Percentiles rank a stretch among this genome's conserved stretches.
phyloP scores from a whole-genome alignment of 2,329 filamentous ascomycete species.

The Talaromyces sp. region DNA sequence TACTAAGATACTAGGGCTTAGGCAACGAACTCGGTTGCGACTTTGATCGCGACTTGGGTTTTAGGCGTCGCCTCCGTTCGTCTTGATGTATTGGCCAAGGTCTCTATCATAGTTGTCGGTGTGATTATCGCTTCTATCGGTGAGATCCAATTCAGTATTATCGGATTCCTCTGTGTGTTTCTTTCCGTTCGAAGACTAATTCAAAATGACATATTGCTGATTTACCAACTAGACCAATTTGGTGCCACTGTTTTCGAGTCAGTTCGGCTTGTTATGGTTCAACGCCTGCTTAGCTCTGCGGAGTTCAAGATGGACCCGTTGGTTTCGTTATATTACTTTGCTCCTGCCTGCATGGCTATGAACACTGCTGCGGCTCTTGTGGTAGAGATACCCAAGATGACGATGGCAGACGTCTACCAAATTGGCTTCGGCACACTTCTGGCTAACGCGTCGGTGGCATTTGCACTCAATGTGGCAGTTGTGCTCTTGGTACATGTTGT shows the following conservation, averaged over 20 bases:
- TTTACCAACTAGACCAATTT: conserved; percentile 49
- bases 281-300: conserved; percentile 70
- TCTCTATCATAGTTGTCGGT: conserved; percentile 89
- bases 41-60: conserved; percentile 82
- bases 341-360: conserved; percentile 76
- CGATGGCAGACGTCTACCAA: conserved; percentile 60
- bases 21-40: conserved; percentile 92
- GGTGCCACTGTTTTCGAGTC: conserved; percentile 77
- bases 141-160: conserved; percentile 78
- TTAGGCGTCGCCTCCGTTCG: conserved; percentile 81
- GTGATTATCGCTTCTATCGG: conserved; percentile 91
- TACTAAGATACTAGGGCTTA: conserved; percentile 30
- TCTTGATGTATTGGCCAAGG: conserved; percentile 82
- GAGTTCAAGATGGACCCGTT: conserved; percentile 86
- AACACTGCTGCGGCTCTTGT: conserved; percentile 67
- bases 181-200: too few species aligned
- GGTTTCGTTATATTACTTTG: conserved; percentile 85
- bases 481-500: conserved; percentile 69
- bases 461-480: conserved; percentile 75
- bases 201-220: not conserved
- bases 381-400: conserved; percentile 62
- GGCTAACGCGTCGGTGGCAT: conserved; percentile 70
- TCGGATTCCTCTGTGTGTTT: conserved; percentile 54
- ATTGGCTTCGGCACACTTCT: conserved; percentile 64
- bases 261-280: conserved; percentile 76